Evolutionary conservation across 169 alveolate genomes (phyloP), one percentile per base, ranked within the genome.

Genomic region (Plasmodium falciparum): DNA sequence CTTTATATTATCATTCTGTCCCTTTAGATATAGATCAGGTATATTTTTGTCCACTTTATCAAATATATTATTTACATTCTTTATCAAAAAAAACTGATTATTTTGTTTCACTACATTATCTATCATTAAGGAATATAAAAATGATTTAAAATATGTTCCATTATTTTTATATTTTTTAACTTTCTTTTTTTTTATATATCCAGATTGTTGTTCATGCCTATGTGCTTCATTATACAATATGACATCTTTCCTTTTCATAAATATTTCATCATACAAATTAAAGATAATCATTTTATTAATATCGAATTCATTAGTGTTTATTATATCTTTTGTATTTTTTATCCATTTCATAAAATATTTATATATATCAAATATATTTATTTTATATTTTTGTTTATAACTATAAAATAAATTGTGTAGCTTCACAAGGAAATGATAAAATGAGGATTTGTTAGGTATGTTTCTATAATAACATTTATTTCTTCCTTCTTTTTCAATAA

Each of bases 11-110:
- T 39, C 47, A 39, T 39, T 39, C 9, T 39, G 47, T 39, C 5
- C 47, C 9, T 39, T 39, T 39, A 39, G 9, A 39, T 39, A 5
- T 39, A 11, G 1, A 15, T 65, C 13, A 6, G 7, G 5, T 13
- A 56, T 15, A 56, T 20, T 33, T 13, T n/a, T 12, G 15, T 33
- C 59, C n/a, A 50, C 45, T 4, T 22, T 66, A 13, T 17, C 20
- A 43, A 47, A 52, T 24, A 26, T 24, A n/a, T 52, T 43, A 26
- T 78, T 61, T 58, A 65, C 5, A 13, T 78, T 78, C 67, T 65
- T 78, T 29, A 78, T 66, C 43, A 78, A 66, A 78, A 78, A 65
- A 43, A 78, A 13, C 15, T 78, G 75, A 22, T 54, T 78, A 29
- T 50, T 78, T 26, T 63, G 50, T 45, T 78, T 78, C 15, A 78